A percentile compares a stretch with the other conserved stretches of the same genome.
These are phyloP conservation scores for Aspergillus nomiae DNA, from an alignment of 2,329 filamentous ascomycete genomes.

Conservation along the genomic window DNA sequence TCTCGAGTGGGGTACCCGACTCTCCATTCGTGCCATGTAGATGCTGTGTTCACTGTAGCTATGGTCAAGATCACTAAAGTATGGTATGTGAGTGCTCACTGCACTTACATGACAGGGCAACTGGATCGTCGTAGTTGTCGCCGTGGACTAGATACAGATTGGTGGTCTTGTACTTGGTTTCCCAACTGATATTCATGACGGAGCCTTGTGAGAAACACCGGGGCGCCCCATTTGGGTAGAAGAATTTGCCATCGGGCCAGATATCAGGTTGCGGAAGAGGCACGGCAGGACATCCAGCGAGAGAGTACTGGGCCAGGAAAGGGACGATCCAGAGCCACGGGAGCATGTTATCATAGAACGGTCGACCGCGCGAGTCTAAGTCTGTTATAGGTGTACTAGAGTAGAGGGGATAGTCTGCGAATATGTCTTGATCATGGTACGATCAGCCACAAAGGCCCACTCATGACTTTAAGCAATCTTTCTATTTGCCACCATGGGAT, in stretches of 20 bases:
- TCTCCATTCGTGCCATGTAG: not conserved
- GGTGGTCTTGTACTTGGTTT: not conserved
- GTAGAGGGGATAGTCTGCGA: not conserved
- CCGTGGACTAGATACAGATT: not conserved
- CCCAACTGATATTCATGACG: not conserved
- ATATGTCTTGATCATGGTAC: too few species aligned
- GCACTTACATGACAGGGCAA: not conserved
- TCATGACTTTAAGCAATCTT: too few species aligned
- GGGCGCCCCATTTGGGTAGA: not conserved
- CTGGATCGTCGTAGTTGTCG: not conserved
- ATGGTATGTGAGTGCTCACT: not conserved
- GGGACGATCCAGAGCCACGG: not conserved
- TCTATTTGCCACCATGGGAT: not conserved
- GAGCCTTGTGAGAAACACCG: not conserved
- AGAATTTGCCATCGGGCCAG: not conserved
- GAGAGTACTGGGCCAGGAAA: not conserved
- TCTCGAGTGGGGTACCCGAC: not conserved
- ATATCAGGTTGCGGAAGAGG: not conserved
- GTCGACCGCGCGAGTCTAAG: not conserved
- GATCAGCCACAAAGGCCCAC: not conserved
- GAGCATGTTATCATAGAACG: not conserved
- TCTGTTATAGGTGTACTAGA: too few species aligned
- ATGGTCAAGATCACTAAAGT: not conserved
- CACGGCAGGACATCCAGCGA: not conserved
- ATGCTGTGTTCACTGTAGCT: not conserved